Conservation (phyloP, 345 rosid species). For the Syzygium jambos region DNA sequence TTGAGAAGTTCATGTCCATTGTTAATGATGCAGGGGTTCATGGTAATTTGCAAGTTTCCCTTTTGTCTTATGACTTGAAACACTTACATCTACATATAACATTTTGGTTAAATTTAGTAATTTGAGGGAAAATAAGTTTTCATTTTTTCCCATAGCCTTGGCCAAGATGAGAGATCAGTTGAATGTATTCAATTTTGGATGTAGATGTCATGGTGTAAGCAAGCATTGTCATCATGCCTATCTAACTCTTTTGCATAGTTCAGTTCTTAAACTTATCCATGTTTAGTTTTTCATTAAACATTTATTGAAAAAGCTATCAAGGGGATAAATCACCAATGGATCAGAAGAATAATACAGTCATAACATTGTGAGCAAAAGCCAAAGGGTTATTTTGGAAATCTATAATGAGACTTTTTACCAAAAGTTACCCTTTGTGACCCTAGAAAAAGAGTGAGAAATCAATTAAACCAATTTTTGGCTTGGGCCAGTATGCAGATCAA, state of each 20-base stretch:
- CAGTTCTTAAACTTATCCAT: not conserved
- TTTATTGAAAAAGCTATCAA: not conserved
- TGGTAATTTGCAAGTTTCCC: constrained; percentile 29
- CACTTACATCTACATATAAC: not conserved
- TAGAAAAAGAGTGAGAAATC: not conserved
- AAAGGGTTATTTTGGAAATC: not conserved
- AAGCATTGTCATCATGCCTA: not conserved
- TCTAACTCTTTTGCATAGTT: not conserved
- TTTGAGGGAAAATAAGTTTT: not conserved
- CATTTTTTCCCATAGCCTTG: not conserved
- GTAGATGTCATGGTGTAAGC: not conserved
- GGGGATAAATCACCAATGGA: not conserved
- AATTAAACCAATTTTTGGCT: not conserved
- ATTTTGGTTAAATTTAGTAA: not conserved
- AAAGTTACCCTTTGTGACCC: not conserved
- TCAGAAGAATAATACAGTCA: not conserved
- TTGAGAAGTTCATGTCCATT: constrained; percentile 50
- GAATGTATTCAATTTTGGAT: not conserved
- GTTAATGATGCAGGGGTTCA: constrained; percentile 62
- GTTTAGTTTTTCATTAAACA: not conserved
- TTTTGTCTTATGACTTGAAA: not conserved
- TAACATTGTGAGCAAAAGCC: not conserved
- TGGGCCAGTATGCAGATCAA: not conserved
- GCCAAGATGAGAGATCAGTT: not conserved
- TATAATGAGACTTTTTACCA: not conserved